A percentile compares a stretch with the other conserved stretches of the same genome.
Conservation (phyloP, 805 yeast genomes). For the Candida ovalis region DNA sequence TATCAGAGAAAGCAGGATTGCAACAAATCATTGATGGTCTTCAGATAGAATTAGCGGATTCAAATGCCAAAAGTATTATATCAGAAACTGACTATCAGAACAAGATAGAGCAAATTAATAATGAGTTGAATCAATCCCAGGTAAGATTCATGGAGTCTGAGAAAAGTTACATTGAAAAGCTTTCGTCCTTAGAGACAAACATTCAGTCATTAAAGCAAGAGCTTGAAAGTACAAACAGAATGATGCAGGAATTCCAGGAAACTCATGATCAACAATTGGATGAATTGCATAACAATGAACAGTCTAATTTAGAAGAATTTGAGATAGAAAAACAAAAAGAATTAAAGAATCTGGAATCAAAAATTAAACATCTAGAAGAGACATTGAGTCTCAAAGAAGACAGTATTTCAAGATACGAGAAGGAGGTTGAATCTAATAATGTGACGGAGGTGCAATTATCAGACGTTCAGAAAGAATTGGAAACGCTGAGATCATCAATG, state of each 20-base stretch:
- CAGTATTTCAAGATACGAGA: not conserved
- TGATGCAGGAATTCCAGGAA: conserved; percentile 16
- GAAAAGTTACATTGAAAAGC: not conserved
- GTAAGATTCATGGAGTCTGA: not conserved
- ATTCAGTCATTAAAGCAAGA: not conserved
- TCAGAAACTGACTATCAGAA: not conserved
- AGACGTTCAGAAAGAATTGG: not conserved
- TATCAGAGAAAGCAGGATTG: not conserved
- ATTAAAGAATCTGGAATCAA: not conserved
- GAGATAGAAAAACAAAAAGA: not conserved
- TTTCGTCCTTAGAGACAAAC: not conserved
- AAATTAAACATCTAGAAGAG: not conserved
- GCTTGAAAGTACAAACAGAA: conserved; percentile 9
- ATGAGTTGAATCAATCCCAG: not conserved
- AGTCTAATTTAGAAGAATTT: not conserved
- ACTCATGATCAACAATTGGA: conserved; percentile 15
- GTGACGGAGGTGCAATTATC: not conserved
- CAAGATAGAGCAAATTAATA: not conserved
- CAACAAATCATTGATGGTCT: not conserved
- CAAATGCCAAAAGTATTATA: not conserved
- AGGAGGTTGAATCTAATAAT: not conserved
- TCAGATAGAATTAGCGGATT: not conserved
- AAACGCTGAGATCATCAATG: not conserved
- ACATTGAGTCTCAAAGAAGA: not conserved
- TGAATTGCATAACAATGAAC: not conserved